phyloP scores from a whole-genome alignment of 73 alveolate species.

The Breviolum minutum region DNA sequence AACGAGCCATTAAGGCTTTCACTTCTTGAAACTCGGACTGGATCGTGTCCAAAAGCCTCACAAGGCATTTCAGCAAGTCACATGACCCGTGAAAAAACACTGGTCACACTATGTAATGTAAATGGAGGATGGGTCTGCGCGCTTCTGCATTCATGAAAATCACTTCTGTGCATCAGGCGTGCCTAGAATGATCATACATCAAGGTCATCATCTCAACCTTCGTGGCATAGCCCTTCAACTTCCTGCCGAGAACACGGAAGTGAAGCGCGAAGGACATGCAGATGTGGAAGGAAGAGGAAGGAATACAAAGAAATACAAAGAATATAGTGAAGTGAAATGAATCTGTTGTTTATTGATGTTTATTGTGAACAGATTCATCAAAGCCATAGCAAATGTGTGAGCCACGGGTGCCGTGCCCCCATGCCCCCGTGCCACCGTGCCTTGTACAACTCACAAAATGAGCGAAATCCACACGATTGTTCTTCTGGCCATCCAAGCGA shows the following conservation, averaged over 20 bases:
- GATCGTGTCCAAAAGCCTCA: constrained; percentile 34
- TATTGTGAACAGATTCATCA: too few species aligned
- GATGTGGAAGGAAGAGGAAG: neutral
- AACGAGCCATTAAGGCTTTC: constrained; percentile 17
- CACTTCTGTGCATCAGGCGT: neutral
- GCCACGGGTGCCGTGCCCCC: too few species aligned
- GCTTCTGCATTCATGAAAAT: neutral
- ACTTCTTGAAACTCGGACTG: constrained; percentile 21
- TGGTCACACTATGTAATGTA: neutral
- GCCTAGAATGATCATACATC: constrained; percentile 62
- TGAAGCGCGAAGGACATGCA: neutral
- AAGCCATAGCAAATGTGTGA: too few species aligned
- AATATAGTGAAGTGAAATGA: neutral
- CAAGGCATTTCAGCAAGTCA: neutral
- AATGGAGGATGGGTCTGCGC: neutral
- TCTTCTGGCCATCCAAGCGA: constrained; percentile 50
- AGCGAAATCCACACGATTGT: constrained; percentile 54
- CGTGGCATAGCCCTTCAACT: constrained; percentile 43
- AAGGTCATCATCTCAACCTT: constrained; percentile 61
- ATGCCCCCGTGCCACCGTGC: neutral
- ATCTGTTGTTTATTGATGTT: neutral
- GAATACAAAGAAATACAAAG: neutral
- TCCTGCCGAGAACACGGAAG: constrained; percentile 13
- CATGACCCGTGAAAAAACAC: neutral
- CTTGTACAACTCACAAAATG: constrained; percentile 63